Percentiles rank a stretch among this genome's conserved stretches.
phyloP scores from a whole-genome alignment of 805 yeast genomes.

The Saccharomycopsis amapae region DNA sequence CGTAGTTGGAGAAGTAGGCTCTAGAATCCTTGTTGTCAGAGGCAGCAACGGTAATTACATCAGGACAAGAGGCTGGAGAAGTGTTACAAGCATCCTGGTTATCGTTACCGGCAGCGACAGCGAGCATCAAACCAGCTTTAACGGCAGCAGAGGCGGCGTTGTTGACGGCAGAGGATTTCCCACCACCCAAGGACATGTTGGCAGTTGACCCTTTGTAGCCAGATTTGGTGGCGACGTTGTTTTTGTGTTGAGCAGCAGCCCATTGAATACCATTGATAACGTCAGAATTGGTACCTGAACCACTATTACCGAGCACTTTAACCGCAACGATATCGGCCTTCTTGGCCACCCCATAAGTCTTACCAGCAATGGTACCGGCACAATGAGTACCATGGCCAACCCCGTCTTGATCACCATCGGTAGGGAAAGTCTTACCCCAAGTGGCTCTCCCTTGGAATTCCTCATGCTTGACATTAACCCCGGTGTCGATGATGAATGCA shows the following conservation, averaged over 20 bases:
- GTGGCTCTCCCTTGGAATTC: constrained; percentile 55
- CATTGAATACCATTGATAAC: constrained; percentile 56
- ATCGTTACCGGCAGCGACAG: constrained; percentile 61
- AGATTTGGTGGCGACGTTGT: constrained; percentile 35
- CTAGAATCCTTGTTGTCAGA: constrained; percentile 37
- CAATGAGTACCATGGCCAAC: constrained; percentile 65
- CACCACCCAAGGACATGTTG: constrained; percentile 58
- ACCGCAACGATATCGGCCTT: constrained; percentile 51
- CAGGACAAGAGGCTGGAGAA: constrained; percentile 55
- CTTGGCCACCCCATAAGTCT: constrained; percentile 54
- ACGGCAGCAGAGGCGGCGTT: constrained; percentile 53
- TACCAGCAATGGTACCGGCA: constrained; percentile 58
- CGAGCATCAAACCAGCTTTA: constrained; percentile 40
- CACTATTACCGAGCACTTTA: constrained; percentile 51
- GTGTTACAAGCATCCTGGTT: constrained; percentile 51
- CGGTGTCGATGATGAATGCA: constrained; percentile 50
- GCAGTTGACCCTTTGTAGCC: constrained; percentile 66
- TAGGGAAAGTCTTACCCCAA: constrained; percentile 52
- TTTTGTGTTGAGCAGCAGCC: constrained; percentile 44
- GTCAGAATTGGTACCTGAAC: constrained; percentile 54
- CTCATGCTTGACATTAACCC: constrained; percentile 44
- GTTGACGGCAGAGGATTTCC: constrained; percentile 48
- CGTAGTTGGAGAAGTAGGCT: constrained; percentile 49
- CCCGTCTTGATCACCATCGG: constrained; percentile 41
- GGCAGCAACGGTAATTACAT: constrained; percentile 49